These are phyloP conservation scores for Asterophora lycoperdoides DNA, from an alignment of 768 basidiomycete genomes.

Conservation along the genomic window DNA sequence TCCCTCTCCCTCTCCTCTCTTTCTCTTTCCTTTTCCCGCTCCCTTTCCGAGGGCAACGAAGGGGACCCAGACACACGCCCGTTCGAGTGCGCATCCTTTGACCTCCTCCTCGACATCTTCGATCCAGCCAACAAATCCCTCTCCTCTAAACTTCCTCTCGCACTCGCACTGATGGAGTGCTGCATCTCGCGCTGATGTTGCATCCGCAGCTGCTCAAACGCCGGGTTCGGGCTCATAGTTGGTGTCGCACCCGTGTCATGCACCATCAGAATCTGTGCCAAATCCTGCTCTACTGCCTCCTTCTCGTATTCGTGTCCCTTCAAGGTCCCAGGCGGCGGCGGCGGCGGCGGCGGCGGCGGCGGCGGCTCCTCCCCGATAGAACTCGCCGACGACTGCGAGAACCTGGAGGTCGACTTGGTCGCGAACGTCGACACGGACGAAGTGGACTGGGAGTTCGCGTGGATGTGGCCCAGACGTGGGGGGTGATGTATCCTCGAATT, in stretches of 20 bases:
- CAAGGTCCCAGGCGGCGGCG: too few relatives aligned
- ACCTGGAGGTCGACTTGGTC: constrained; percentile 31
- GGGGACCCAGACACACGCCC: constrained; percentile 5
- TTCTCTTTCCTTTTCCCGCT: neutral
- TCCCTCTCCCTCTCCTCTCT: neutral
- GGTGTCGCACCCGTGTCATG: constrained; percentile 48
- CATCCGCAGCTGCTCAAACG: constrained; percentile 25
- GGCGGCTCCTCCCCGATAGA: constrained; percentile 36
- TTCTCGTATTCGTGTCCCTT: constrained; percentile 13
- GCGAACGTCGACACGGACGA: constrained; percentile 15
- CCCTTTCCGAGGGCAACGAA: constrained; percentile 3
- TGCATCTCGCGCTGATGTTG: constrained; percentile 22
- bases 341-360: too few relatives aligned
- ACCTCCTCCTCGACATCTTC: constrained; percentile 22
- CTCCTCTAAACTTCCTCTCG: constrained; percentile 4
- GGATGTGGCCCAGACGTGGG: constrained; percentile 5
- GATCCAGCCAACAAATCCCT: constrained; percentile 11
- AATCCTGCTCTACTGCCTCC: too few relatives aligned
- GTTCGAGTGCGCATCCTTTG: constrained; percentile 13
- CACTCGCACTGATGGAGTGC: neutral
- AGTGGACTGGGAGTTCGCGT: constrained; percentile 10
- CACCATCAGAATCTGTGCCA: constrained; percentile 36
- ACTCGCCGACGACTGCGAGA: constrained; percentile 44
- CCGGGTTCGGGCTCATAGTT: constrained; percentile 46
- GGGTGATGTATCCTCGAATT: neutral